Evolutionary conservation across 164 flowering plant genomes (phyloP), one percentile per base, ranked within the genome.

Genomic region (Taxillus chinensis): DNA sequence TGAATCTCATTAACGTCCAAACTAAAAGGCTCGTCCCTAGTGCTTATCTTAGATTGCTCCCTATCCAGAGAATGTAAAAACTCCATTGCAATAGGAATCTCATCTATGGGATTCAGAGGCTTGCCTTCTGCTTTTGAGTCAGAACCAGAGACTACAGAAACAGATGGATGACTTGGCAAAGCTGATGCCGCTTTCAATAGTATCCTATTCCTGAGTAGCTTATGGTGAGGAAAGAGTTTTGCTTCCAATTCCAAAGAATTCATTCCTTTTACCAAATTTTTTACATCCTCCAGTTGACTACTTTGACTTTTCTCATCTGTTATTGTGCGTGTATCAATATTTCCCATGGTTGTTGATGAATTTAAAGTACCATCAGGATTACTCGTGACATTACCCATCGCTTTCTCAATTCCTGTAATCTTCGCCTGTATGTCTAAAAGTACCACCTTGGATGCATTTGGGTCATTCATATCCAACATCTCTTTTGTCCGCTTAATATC

Each of bases 401-500:
- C 93, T 71, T 84, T 95, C 79, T 95, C 97, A 70, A 91, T 81
- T 51, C 97, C 93, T 0, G 83, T 79, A 67, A 95, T 87, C 79
- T 87, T 87, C 6, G 84, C 93, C 67, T 95, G 97, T 62, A 95
- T 95, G 73, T 89, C 95, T 12, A 82, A 73, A 49, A 93, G 77
- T 54, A 87, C 81, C 61, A 77, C 64, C 78, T 95, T 87, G 0
- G 99, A 86, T 0, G 79, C 73, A 74, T 82, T 89, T 0, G 87
- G 83, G 59, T 95, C 87, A 72, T 86, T 91, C 82, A 74, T 68
- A 69, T 91, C 97, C 75, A 91, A 66, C 81, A 91, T 84, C 65
- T 90, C 99, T 71, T 91, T 95, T 0, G 97, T 89, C 76, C 61
- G 68, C 82, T 86, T 95, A 16, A 95, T 91, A 63, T 95, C 99